A percentile compares a stretch with the other conserved stretches of the same genome.
phyloP scores from a whole-genome alignment of 2,329 filamentous ascomycete genomes.

The Nannizziopsis arthrosporioides region DNA sequence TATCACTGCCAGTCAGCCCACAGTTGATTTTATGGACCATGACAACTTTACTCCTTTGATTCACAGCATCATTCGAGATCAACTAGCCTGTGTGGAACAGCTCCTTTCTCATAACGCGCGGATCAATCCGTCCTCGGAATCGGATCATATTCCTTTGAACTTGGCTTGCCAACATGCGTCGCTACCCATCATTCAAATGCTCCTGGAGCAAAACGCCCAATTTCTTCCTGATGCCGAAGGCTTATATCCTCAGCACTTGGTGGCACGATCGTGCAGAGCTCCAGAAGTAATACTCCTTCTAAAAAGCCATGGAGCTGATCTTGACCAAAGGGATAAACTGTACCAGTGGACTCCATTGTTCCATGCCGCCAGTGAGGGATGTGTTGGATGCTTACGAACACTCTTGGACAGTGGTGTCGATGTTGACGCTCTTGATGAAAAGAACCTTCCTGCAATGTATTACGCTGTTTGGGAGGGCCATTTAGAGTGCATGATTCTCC shows the following conservation, averaged over 20 bases:
- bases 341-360: constrained; percentile 97
- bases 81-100: constrained; percentile 65
- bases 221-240: constrained; percentile 94
- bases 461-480: constrained; percentile 98
- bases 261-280: constrained; percentile 75
- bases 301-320: constrained; percentile 72
- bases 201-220: constrained; percentile 66
- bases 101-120: constrained; percentile 69
- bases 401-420: constrained; percentile 70
- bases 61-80: constrained; percentile 82
- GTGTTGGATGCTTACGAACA: constrained; percentile 73
- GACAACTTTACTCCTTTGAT: constrained; percentile 96
- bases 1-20: constrained; percentile 56
- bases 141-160: constrained; percentile 88
- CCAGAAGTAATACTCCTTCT: constrained; percentile 69
- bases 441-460: constrained; percentile 87
- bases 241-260: constrained; percentile 90
- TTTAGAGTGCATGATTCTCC: constrained; percentile 80
- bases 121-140: constrained; percentile 71
- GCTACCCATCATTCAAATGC: constrained; percentile 67
- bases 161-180: constrained; percentile 90
- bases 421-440: constrained; percentile 75
- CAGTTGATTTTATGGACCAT: constrained; percentile 80
- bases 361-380: constrained; percentile 91
- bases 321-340: constrained; percentile 87